Evolutionary conservation across 2,329 filamentous ascomycete species (phyloP), one percentile per base, ranked within the genome.

Genomic region (Ophiostoma australiae): DNA sequence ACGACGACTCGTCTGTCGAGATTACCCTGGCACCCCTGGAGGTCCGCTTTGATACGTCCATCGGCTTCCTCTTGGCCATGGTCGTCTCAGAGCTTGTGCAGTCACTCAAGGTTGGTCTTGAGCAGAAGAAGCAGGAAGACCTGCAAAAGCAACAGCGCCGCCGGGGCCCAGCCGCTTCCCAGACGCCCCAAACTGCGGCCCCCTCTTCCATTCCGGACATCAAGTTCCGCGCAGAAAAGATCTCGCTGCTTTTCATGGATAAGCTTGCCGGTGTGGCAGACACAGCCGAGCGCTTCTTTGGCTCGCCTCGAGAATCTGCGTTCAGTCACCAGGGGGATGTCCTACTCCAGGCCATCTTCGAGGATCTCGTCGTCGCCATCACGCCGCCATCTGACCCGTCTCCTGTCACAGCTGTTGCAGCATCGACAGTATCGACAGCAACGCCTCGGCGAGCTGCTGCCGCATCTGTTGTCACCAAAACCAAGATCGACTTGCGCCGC

Each of bases 191-290:
- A 13, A 15, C 35, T 13, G 33, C 55, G 3, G 52, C 67, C n/a
- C 72, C 35, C 8, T 73, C 77, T 15, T 63, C 76, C 11, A 70
- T 78, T 7, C 80, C 81, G 0, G 79, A 82, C 13, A 75, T 87
- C 71, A 84, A 81, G 44, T 70, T 88, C 20, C 77, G 77, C 1
- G 77, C 83, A 0, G 80, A 86, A 68, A 81, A 84, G 71, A 80
- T 89, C 8, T 85, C 84, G 0, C 72, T 89, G 11, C 81, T 85
- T 58, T 86, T 89, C 71, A 78, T 89, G 8, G 86, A 88, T 73
- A 83, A 82, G 69, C 78, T 89, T 8, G 77, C 79, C 7, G 86
- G 85, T 1, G 79, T 87, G 69, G 81, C 84, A 1, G 84, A 87
- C 73, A 83, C 82, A 0, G 77, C 84, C 4, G 81, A 83, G 70